Evolutionary conservation across 768 basidiomycete species (phyloP), one percentile per base, ranked within the genome.

Genomic region (Hypholoma fasciculare): DNA sequence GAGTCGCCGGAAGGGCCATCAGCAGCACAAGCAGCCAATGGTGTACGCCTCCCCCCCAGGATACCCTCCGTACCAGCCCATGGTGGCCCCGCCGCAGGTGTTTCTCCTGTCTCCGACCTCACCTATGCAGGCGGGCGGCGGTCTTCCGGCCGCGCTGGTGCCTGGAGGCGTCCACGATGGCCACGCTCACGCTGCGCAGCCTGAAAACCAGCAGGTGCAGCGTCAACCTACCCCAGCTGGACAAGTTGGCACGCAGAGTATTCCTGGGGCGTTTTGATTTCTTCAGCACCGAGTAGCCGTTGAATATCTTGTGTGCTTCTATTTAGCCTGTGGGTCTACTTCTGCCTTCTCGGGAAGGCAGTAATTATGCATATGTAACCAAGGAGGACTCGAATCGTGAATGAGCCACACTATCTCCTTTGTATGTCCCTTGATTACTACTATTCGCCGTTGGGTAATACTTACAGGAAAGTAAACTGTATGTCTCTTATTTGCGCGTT

Each of bases 51-150:
- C 68, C 7, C 66, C 65, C 49, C 14, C 57, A 7, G 71, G 70
- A 7, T 74, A 73, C 58, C 57, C 64, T 7, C 65, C 69, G 5
- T 76, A 72, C 53, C 73, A 72, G 54, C 65, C 70, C 9, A 64
- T 72, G 53, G 66, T 69, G 16, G 65, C 63, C 12, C 56, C 69
- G 14, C 68, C 72, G 3, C 71, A 68, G 3, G 57, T 72, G 43
- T 74, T 67, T 51, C 56, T 70, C 47, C 49, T 65, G 36, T 52
- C 42, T 19, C 57, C 57, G 17, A 42, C 54, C n/a, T 36, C 52
- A 7, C 57, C 52, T 26, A 11, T 14, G 7, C 51, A 46, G 23
- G 19, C 42, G 13, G n/a, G 12, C 16, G n/a, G 12, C 14, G 16
- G 16, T 23, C 37, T 54, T 3, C 58, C 58, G 12, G 17, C 58